Percentiles rank a stretch among this genome's conserved stretches.
Evolutionary conservation across 2,329 filamentous ascomycete genomes (phyloP).

Genomic region (Monilinia fructicola): DNA sequence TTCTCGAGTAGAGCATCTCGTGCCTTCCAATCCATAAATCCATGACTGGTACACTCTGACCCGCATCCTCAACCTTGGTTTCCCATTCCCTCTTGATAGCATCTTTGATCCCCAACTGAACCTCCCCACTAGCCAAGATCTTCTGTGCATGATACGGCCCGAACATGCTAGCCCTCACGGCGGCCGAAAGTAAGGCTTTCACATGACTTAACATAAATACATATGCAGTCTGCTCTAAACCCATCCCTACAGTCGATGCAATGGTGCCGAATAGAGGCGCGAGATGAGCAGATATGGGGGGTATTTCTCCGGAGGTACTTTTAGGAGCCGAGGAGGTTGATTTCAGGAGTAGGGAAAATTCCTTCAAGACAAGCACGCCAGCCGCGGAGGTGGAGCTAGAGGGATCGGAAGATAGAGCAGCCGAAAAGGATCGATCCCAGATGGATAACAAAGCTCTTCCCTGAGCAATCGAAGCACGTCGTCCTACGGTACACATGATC

Average conservation of each 20-base stretch:
- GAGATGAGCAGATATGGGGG: constrained; percentile 61
- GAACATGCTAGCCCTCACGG: constrained; percentile 73
- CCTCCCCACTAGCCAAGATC: constrained; percentile 60
- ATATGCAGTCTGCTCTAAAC: constrained; percentile 64
- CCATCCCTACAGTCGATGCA: constrained; percentile 60
- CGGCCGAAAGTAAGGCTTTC: constrained; percentile 73
- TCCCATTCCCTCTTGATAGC: constrained; percentile 62
- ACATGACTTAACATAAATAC: constrained; percentile 75
- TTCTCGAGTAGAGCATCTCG: constrained; percentile 79
- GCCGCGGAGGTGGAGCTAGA: constrained; percentile 28
- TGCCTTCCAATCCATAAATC: constrained; percentile 83
- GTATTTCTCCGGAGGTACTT: constrained; percentile 36
- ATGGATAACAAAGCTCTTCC: constrained; percentile 72
- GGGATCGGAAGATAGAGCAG: constrained; percentile 38
- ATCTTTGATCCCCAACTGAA: constrained; percentile 57
- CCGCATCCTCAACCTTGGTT: constrained; percentile 62
- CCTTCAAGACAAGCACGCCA: constrained; percentile 33
- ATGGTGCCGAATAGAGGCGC: constrained; percentile 70
- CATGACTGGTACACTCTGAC: constrained; percentile 73
- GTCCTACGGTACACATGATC: constrained; percentile 75
- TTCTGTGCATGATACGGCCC: constrained; percentile 79
- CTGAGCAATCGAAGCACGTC: constrained; percentile 72
- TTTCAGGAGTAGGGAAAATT: constrained; percentile 35
- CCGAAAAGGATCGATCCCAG: constrained; percentile 70
- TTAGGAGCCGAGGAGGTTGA: constrained; percentile 29